Evolutionary conservation across 148 eudicot species (phyloP).

Genomic region (Tetragonia tetragonoides): DNA sequence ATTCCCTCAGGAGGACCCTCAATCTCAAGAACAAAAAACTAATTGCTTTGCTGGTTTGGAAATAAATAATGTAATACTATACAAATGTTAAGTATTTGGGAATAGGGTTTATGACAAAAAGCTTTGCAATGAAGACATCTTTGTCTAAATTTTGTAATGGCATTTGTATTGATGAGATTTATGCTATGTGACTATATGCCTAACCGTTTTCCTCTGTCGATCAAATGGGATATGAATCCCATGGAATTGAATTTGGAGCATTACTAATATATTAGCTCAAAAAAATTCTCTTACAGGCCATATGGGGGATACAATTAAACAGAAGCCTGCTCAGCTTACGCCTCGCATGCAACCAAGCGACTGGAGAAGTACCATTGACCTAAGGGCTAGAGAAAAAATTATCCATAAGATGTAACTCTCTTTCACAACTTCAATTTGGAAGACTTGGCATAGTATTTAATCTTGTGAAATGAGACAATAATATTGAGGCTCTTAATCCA

Average conservation of each 20-base stretch:
- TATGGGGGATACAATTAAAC: conserved; percentile 13
- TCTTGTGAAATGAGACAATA: not conserved
- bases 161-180: not conserved
- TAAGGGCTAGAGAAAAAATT: conserved; percentile 7
- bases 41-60: no score
- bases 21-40: no score
- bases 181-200: not conserved
- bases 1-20: not conserved
- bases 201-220: not conserved
- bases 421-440: not conserved
- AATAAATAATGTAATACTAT: no score
- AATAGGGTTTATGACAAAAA: not conserved
- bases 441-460: not conserved
- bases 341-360: conserved; percentile 6
- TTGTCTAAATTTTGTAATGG: not conserved
- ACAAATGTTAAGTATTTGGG: no score
- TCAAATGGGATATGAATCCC: not conserved
- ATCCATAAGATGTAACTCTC: conserved; percentile 9
- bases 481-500: not conserved
- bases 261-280: not conserved
- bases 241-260: conserved; percentile 2
- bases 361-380: not conserved
- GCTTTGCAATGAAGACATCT: not conserved
- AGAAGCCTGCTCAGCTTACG: not conserved
- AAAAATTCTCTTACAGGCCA: conserved; percentile 8